Evolutionary conservation across 1,284 basidiomycete species (phyloP).

Genomic region (Tylopilus sp.): DNA sequence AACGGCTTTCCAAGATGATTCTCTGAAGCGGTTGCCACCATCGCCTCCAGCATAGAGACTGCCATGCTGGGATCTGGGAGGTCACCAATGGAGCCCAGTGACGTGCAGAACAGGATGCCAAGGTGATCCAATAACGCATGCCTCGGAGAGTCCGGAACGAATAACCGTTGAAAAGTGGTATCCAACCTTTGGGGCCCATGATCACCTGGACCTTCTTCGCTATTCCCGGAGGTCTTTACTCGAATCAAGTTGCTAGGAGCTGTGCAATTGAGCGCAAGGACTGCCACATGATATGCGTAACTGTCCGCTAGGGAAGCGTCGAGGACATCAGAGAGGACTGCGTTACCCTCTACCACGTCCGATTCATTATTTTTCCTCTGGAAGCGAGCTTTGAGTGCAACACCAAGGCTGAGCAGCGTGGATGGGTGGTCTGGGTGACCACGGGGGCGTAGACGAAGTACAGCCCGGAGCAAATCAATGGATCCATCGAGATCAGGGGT

Average conservation of each 20-base stretch:
- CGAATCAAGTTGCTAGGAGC: neutral
- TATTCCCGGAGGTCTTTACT: neutral
- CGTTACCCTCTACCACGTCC: neutral
- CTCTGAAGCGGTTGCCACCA: neutral
- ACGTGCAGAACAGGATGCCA: neutral
- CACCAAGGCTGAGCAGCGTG: neutral
- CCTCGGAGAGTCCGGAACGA: neutral
- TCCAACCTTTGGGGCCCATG: neutral
- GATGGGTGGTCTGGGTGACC: neutral
- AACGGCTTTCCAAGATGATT: neutral
- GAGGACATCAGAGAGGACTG: slow-evolving; percentile 5
- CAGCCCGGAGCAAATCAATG: slow-evolving; percentile 6
- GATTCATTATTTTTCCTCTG: neutral
- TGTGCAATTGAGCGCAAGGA: neutral
- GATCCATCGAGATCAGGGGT: neutral
- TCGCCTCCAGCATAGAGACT: neutral
- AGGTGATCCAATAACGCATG: slow-evolving; percentile 8
- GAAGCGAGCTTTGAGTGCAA: slow-evolving; percentile 3
- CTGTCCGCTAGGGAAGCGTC: neutral
- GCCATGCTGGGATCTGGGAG: neutral
- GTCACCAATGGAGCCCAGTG: neutral
- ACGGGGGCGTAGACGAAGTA: neutral
- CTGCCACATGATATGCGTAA: neutral
- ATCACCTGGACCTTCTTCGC: neutral
- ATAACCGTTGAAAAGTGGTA: neutral